A percentile compares a stretch with the other conserved stretches of the same genome.
Evolutionary conservation across 1,284 basidiomycete species (phyloP).

Genomic region (Ustilago loliicola): DNA sequence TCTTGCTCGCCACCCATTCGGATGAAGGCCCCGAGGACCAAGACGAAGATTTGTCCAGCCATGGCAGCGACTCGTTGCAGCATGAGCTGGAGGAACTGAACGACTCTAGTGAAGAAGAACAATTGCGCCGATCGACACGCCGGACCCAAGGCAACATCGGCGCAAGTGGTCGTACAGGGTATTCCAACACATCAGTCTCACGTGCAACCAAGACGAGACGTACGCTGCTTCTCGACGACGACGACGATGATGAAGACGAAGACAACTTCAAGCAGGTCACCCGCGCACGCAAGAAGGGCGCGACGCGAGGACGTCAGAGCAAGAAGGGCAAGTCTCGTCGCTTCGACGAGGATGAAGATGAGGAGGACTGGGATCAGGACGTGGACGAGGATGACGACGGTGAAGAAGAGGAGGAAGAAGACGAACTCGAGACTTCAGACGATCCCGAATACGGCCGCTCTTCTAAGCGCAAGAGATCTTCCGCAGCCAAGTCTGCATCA

Average conservation of each 20-base stretch:
- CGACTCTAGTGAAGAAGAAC: conserved; percentile 21
- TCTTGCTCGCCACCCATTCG: conserved; percentile 8
- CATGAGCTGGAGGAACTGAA: conserved; percentile 26
- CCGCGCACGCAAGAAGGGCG: conserved; percentile 1
- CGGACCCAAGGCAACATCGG: conserved; percentile 8
- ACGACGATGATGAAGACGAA: conserved; percentile 27
- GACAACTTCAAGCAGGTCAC: conserved; percentile 4
- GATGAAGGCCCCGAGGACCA: conserved; percentile 22
- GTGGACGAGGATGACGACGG: conserved; percentile 5
- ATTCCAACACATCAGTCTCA: not conserved
- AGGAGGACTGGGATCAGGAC: conserved; percentile 14
- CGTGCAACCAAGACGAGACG: conserved; percentile 6
- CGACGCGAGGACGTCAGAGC: not conserved
- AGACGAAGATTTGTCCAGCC: conserved; percentile 6
- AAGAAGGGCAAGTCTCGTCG: conserved; percentile 5
- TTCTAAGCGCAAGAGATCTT: conserved; percentile 19
- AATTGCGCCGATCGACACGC: conserved; percentile 19
- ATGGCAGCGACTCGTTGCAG: conserved; percentile 11
- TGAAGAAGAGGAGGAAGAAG: conserved; percentile 25
- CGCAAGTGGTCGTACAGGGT: not conserved
- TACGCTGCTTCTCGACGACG: conserved; percentile 3
- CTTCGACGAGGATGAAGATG: conserved; percentile 10
- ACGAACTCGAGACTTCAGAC: conserved; percentile 29
- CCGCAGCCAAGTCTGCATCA: conserved; percentile 1
- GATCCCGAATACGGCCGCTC: conserved; percentile 13